Conservation (phyloP, 2,329 filamentous ascomycete species). For the Penicillium griseofulvum region DNA sequence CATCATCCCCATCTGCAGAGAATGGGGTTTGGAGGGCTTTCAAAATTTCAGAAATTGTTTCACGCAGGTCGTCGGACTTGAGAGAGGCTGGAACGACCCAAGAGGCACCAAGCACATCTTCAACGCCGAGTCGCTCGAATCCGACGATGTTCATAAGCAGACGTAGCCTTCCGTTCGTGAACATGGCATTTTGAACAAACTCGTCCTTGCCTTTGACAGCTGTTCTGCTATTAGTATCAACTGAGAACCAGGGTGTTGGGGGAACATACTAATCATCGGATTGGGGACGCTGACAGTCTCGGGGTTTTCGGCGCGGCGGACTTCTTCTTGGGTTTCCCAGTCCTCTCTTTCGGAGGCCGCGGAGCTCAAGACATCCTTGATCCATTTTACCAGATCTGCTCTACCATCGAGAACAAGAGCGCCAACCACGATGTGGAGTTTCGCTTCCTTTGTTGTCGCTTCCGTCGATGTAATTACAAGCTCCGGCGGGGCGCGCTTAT, state of each 20-base stretch:
- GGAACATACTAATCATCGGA: constrained; percentile 48
- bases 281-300: constrained; percentile 26
- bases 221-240: constrained; percentile 30
- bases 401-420: constrained; percentile 78
- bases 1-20: constrained; percentile 69
- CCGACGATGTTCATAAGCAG: constrained; percentile 77
- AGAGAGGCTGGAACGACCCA: constrained; percentile 74
- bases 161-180: constrained; percentile 84
- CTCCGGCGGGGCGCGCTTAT: constrained; percentile 70
- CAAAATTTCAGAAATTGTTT: constrained; percentile 69
- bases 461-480: constrained; percentile 75
- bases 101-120: constrained; percentile 70
- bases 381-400: constrained; percentile 73
- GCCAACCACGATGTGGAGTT: constrained; percentile 76
- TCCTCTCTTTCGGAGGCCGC: constrained; percentile 71
- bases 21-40: constrained; percentile 76
- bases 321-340: constrained; percentile 72
- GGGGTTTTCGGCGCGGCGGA: constrained; percentile 48
- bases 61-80: constrained; percentile 63
- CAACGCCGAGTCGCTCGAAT: constrained; percentile 61
- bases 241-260: background rate
- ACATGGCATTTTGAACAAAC: constrained; percentile 69
- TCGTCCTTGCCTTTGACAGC: constrained; percentile 64
- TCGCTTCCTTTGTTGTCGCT: constrained; percentile 60
- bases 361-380: constrained; percentile 67